Conservation (phyloP, 1,139 yeast species). For the Lodderomyces parapsilosis region DNA sequence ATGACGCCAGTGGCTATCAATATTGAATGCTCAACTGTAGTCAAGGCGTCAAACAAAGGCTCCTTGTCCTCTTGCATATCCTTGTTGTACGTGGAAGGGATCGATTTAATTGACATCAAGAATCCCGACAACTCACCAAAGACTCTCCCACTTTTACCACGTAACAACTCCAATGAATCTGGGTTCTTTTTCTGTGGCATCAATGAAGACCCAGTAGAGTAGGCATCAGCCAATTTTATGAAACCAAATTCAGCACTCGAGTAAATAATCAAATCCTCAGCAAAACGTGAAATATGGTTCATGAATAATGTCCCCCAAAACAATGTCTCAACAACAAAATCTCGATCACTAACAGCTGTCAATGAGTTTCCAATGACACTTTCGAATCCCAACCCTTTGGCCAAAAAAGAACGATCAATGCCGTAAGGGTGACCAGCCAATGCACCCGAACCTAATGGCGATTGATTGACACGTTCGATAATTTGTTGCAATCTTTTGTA, state of each 20-base stretch:
- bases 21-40: slow-evolving; percentile 90
- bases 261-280: slow-evolving; percentile 92
- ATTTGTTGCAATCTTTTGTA: slow-evolving; percentile 80
- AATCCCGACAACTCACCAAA: slow-evolving; percentile 95
- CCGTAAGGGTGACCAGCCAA: slow-evolving; percentile 99
- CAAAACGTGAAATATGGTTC: slow-evolving; percentile 91
- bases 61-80: slow-evolving; percentile 99
- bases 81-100: slow-evolving; percentile 96
- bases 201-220: slow-evolving; percentile 95
- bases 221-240: slow-evolving; percentile 90
- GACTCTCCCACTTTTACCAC: slow-evolving; percentile 97
- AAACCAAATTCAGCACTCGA: slow-evolving; percentile 98
- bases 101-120: slow-evolving; percentile 91
- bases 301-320: slow-evolving; percentile 96
- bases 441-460: slow-evolving; percentile 97
- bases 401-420: slow-evolving; percentile 87
- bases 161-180: slow-evolving; percentile 86
- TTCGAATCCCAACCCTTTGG: slow-evolving; percentile 72
- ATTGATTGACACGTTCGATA: slow-evolving; percentile 75
- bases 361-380: slow-evolving; percentile 92
- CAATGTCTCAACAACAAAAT: slow-evolving; percentile 93
- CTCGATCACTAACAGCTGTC: slow-evolving; percentile 95
- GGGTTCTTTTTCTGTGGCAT: slow-evolving; percentile 99
- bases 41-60: slow-evolving; percentile 87
- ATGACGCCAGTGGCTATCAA: slow-evolving; percentile 95